Conservation (phyloP, 1,284 basidiomycete genomes). For the Cutaneotrichosporon sp. region DNA sequence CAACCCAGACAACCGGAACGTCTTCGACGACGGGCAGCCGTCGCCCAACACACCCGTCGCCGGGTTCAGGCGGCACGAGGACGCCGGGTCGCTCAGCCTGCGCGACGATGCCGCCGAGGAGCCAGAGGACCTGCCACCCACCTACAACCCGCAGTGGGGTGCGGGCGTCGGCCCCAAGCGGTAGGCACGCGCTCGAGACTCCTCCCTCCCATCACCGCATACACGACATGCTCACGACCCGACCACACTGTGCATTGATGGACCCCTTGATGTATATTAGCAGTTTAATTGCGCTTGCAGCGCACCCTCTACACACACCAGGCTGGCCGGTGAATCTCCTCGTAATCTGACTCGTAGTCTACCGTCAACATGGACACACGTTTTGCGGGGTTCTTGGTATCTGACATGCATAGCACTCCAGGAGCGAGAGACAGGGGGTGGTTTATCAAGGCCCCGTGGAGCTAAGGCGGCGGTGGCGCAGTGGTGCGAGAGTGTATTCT, state of each 20-base stretch:
- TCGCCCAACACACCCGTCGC: slow-evolving; percentile 28
- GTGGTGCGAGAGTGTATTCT: no score
- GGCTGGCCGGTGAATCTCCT: neutral
- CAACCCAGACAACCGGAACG: slow-evolving; percentile 6
- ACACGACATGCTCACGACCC: neutral
- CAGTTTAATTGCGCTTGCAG: neutral
- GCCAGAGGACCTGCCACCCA: slow-evolving; percentile 47
- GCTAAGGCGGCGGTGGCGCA: neutral
- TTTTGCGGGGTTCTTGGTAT: neutral
- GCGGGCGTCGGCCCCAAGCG: neutral
- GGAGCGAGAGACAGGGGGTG: no score
- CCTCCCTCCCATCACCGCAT: neutral
- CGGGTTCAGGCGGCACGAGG: slow-evolving; percentile 40
- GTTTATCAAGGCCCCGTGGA: no score
- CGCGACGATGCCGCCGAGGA: slow-evolving; percentile 32
- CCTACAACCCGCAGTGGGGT: slow-evolving; percentile 44
- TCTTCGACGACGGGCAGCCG: slow-evolving; percentile 21
- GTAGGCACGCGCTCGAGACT: neutral
- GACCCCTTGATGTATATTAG: neutral
- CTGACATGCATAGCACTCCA: neutral
- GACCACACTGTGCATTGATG: neutral
- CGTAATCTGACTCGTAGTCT: neutral
- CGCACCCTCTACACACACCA: neutral
- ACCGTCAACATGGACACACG: neutral
- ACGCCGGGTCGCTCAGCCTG: slow-evolving; percentile 34